phyloP scores from a whole-genome alignment of 1,284 basidiomycete species.

The Ganoderma resinaceum region DNA sequence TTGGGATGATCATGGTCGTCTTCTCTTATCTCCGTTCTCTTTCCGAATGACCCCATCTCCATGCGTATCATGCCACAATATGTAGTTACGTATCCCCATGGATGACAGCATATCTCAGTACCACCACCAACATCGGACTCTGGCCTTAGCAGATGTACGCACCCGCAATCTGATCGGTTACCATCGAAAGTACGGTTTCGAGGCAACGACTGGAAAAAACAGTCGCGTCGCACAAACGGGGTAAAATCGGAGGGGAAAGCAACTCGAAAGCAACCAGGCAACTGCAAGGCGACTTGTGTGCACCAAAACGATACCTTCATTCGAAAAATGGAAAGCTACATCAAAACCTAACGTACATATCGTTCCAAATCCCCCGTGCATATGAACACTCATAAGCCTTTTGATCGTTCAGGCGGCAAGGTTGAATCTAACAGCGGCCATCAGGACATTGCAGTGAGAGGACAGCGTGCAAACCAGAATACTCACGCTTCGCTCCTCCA shows the following conservation, averaged over 20 bases:
- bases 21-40: neutral
- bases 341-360: neutral
- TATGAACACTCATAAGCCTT: neutral
- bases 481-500: slow-evolving; percentile 75
- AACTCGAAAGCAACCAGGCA: no score
- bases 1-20: neutral
- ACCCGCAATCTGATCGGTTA: neutral
- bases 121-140: no score
- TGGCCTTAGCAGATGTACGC: neutral
- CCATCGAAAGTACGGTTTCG: neutral
- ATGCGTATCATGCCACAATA: no score
- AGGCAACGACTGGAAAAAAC: neutral
- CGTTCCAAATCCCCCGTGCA: neutral
- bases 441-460: neutral
- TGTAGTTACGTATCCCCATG: neutral
- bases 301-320: no score
- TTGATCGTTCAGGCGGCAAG: neutral
- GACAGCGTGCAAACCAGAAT: neutral
- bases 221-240: no score
- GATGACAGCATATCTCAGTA: neutral
- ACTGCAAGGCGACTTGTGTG: no score
- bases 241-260: no score
- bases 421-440: slow-evolving; percentile 3
- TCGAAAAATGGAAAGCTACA: no score
- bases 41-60: neutral